These are phyloP conservation scores for Auriscalpium orientale DNA, from an alignment of 768 basidiomycete genomes.

Conservation along the genomic window DNA sequence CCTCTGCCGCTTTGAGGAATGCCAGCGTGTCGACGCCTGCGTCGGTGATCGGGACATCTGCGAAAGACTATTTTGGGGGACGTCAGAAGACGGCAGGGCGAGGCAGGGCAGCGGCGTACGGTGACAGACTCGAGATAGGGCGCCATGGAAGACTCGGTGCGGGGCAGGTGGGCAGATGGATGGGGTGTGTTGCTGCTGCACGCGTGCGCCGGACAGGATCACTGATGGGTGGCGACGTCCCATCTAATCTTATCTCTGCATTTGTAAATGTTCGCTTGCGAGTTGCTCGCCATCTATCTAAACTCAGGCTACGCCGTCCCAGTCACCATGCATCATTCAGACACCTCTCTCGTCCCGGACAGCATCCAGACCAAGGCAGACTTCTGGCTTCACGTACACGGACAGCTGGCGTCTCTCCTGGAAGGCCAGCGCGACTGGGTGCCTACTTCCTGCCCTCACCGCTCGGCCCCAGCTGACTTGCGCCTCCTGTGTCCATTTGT, in stretches of 20 bases:
- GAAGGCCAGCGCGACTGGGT: conserved; percentile 77
- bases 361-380: conserved; percentile 63
- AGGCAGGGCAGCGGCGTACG: conserved; percentile 28
- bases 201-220: not conserved
- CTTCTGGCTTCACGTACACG: conserved; percentile 74
- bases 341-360: conserved; percentile 63
- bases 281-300: not conserved
- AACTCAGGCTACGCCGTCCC: not conserved
- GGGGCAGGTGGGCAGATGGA: conserved; percentile 13
- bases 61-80: conserved; percentile 66
- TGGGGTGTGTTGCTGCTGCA: conserved; percentile 1
- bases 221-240: not conserved
- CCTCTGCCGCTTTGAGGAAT: conserved; percentile 85
- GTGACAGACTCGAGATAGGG: conserved; percentile 69
- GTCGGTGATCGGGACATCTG: conserved; percentile 80
- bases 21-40: conserved; percentile 80
- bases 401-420: conserved; percentile 54
- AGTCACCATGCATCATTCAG: conserved; percentile 72
- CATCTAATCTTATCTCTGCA: conserved; percentile 16
- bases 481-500: not conserved
- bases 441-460: conserved; percentile 16
- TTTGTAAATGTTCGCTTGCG: not conserved
- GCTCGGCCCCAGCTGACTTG: conserved; percentile 3
- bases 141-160: conserved; percentile 41
- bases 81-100: not conserved